Evolutionary conservation across 2,329 filamentous ascomycete genomes (phyloP), one percentile per base, ranked within the genome.

Genomic region (Grosmannia clavigera): DNA sequence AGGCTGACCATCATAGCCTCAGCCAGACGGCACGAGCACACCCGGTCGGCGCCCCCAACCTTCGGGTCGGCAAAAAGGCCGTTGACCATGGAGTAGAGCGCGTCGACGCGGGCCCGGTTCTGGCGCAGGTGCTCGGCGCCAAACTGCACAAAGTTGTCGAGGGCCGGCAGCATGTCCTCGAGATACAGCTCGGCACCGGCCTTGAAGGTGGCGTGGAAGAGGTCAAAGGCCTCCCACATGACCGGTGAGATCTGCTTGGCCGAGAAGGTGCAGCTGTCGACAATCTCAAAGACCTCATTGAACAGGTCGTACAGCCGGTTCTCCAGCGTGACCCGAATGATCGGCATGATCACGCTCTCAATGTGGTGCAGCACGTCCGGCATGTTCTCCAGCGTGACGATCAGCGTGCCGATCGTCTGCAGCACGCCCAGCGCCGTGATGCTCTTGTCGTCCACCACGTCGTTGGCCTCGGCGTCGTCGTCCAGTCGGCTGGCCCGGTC

Each of bases 261-360:
- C 12, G 94, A 90, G 71, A 97, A 99, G 9, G 94, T 99, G 79
- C 94, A 99, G 79, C 91, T 96, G 72, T 99, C 94, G 67, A 99
- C 95, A 67, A 99, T 99, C 75, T 99, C 94, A 67, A 99, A 99
- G 5, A 97, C 85, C 71, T 99, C 94, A 71, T 97, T 99, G 74
- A 96, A 99, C 27, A 99, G 77, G 73, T 99, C 90, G 70, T 96
- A 97, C 43, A 99, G 85, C 75, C 96, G 97, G 77, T 99, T 96
- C 75, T 97, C 91, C 27, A 99, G 80, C 0, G 94, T 99, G 57
- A 97, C 89, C 64, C 88, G 89, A 68, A 99, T 95, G 51, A 99
- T 92, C 3, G 94, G 94, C 90, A 97, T 96, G 64, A 99, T 79
- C 59, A 97, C 91, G 25, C 90, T 90, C 74, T 99, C 94, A 60